Conservation (phyloP, 768 basidiomycete species). For the Lenzites betulinus region DNA sequence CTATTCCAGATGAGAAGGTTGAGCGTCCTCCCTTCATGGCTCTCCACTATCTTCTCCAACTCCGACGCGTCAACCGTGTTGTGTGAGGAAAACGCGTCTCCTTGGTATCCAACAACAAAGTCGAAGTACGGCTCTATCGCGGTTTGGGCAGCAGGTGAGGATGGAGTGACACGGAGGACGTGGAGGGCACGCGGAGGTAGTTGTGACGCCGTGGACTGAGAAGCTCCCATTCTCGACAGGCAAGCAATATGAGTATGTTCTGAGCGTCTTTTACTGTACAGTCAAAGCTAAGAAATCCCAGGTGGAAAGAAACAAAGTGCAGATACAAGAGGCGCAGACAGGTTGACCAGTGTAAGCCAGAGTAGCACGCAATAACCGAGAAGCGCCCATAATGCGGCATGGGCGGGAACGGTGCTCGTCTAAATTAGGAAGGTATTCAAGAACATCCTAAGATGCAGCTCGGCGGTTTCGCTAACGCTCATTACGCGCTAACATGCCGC, state of each 20-base stretch:
- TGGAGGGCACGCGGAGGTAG: slow-evolving; percentile 71
- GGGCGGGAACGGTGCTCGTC: background rate
- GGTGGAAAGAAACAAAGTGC: background rate
- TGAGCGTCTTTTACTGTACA: background rate
- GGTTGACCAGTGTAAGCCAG: too few species aligned
- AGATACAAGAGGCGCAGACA: too few species aligned
- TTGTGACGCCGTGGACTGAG: slow-evolving; percentile 62
- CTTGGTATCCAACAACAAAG: slow-evolving; percentile 91
- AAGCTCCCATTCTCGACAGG: slow-evolving; percentile 60
- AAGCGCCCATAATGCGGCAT: slow-evolving; percentile 2
- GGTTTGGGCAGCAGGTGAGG: slow-evolving; percentile 85
- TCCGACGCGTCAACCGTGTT: slow-evolving; percentile 62
- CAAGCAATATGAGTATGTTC: background rate
- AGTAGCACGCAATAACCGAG: background rate
- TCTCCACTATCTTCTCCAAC: slow-evolving; percentile 80
- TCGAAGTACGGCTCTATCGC: slow-evolving; percentile 93
- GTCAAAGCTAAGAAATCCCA: background rate
- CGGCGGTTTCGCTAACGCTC: too few species aligned
- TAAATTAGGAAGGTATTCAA: background rate
- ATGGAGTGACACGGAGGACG: slow-evolving; percentile 85
- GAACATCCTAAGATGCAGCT: background rate
- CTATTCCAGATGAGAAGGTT: slow-evolving; percentile 84
- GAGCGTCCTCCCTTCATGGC: slow-evolving; percentile 69
- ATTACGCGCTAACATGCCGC: too few species aligned
- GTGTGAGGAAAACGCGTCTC: slow-evolving; percentile 52